phyloP scores from a whole-genome alignment of 768 basidiomycete genomes.

The Collybia mongolica region DNA sequence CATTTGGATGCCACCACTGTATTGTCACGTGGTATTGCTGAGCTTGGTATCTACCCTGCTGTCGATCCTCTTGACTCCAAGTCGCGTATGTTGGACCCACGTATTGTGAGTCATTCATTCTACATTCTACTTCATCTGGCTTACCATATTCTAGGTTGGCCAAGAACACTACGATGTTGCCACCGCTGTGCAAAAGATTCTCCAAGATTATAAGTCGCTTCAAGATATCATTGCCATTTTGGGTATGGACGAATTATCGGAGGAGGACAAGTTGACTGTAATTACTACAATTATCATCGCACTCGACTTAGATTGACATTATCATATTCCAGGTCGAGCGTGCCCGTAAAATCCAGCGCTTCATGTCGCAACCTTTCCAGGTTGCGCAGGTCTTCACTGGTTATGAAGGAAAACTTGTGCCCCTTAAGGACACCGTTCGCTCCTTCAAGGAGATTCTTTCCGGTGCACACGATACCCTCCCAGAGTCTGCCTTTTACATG shows the following conservation, averaged over 20 bases:
- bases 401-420: slow-evolving; percentile 96
- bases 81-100: slow-evolving; percentile 99
- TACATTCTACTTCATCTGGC: neutral
- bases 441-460: slow-evolving; percentile 98
- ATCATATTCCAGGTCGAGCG: slow-evolving; percentile 75
- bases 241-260: slow-evolving; percentile 99
- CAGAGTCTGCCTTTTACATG: slow-evolving; percentile 99
- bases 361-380: slow-evolving; percentile 99
- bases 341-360: slow-evolving; percentile 97
- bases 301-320: neutral
- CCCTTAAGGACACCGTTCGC: slow-evolving; percentile 93
- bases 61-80: slow-evolving; percentile 99
- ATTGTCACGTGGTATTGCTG: slow-evolving; percentile 98
- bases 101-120: slow-evolving; percentile 69
- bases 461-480: slow-evolving; percentile 83
- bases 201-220: slow-evolving; percentile 94
- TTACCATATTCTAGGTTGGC: slow-evolving; percentile 53
- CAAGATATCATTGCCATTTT: slow-evolving; percentile 99
- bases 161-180: slow-evolving; percentile 95
- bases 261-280: slow-evolving; percentile 99
- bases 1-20: slow-evolving; percentile 99
- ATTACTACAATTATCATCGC: slow-evolving; percentile 17
- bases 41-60: slow-evolving; percentile 99
- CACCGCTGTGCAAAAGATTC: slow-evolving; percentile 96
- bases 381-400: slow-evolving; percentile 99